Evolutionary conservation across 768 basidiomycete species (phyloP).

Genomic region (Kwoniella sp.): DNA sequence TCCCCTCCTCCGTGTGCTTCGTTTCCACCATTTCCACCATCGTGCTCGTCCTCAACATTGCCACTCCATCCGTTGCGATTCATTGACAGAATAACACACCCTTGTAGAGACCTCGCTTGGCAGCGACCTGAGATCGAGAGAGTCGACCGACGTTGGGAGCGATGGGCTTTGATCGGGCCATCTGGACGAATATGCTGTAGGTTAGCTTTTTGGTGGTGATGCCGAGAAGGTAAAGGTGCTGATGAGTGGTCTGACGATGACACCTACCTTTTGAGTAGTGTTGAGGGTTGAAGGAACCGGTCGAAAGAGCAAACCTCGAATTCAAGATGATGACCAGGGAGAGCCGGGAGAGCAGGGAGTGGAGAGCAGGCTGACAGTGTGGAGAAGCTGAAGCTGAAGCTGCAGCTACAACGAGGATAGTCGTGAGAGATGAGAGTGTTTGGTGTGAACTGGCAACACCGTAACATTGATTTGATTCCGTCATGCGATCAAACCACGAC

Average conservation of each 20-base stretch:
- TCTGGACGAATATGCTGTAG: conserved; percentile 31
- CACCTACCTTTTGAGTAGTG: conserved; percentile 19
- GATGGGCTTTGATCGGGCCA: conserved; percentile 68
- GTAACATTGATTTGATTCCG: too few species aligned
- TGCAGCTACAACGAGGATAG: too few species aligned
- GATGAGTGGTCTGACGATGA: conserved; percentile 1
- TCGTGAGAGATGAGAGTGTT: too few species aligned
- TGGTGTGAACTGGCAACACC: too few species aligned
- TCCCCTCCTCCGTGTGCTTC: neutral
- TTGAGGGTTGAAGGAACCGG: conserved; percentile 25
- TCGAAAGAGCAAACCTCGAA: conserved; percentile 18
- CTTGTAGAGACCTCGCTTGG: conserved; percentile 82
- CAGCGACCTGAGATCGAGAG: conserved; percentile 77
- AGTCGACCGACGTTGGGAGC: conserved; percentile 77
- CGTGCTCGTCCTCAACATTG: neutral
- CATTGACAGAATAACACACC: conserved; percentile 56
- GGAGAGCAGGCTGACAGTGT: neutral
- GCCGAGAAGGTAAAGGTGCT: conserved; percentile 3
- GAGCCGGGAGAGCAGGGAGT: neutral
- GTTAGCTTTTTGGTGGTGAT: conserved; percentile 3
- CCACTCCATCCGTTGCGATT: neutral
- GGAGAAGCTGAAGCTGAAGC: too few species aligned
- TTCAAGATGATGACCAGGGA: conserved; percentile 11
- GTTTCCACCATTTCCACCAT: too few species aligned
- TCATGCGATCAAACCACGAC: too few species aligned